These are phyloP conservation scores for Fusarium torreyae DNA, from an alignment of 2,329 filamentous ascomycete species.

Conservation along the genomic window DNA sequence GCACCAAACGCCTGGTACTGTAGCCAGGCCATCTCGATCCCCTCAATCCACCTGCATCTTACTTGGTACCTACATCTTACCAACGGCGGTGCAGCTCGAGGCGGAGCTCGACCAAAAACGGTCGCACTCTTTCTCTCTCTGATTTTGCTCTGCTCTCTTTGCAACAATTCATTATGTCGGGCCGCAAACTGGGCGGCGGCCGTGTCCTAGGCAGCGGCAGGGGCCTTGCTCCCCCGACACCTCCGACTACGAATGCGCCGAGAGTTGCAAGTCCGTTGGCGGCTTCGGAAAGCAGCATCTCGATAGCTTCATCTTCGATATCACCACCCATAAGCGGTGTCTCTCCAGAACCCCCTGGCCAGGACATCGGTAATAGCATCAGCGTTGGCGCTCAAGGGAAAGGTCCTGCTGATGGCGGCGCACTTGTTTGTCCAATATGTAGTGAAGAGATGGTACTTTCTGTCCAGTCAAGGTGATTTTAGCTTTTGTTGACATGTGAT, in stretches of 20 bases:
- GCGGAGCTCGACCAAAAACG: slow-evolving; percentile 54
- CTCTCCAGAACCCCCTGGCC: slow-evolving; percentile 74
- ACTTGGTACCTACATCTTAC: slow-evolving; percentile 23
- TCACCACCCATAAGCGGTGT: slow-evolving; percentile 75
- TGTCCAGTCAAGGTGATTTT: no score
- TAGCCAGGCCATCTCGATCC: slow-evolving; percentile 27
- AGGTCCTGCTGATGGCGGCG: slow-evolving; percentile 66
- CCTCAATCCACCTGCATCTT: slow-evolving; percentile 35
- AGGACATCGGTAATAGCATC: slow-evolving; percentile 87
- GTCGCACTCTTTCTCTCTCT: slow-evolving; percentile 50
- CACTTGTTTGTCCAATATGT: slow-evolving; percentile 96
- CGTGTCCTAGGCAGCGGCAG: slow-evolving; percentile 91
- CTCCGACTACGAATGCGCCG: slow-evolving; percentile 58
- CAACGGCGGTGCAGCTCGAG: slow-evolving; percentile 51
- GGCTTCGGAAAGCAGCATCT: slow-evolving; percentile 80
- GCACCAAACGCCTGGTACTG: slow-evolving; percentile 16
- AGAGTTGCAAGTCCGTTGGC: slow-evolving; percentile 66
- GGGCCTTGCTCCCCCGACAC: slow-evolving; percentile 77
- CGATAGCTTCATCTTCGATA: slow-evolving; percentile 78
- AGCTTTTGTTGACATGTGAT: neutral
- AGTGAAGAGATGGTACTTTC: slow-evolving; percentile 90
- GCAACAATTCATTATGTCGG: slow-evolving; percentile 73
- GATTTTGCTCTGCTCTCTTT: neutral
- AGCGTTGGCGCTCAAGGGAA: slow-evolving; percentile 73
- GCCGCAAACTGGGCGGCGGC: slow-evolving; percentile 90